These are phyloP conservation scores for Thielaviopsis ethacetica DNA, from an alignment of 2,329 filamentous ascomycete genomes.

Conservation along the genomic window DNA sequence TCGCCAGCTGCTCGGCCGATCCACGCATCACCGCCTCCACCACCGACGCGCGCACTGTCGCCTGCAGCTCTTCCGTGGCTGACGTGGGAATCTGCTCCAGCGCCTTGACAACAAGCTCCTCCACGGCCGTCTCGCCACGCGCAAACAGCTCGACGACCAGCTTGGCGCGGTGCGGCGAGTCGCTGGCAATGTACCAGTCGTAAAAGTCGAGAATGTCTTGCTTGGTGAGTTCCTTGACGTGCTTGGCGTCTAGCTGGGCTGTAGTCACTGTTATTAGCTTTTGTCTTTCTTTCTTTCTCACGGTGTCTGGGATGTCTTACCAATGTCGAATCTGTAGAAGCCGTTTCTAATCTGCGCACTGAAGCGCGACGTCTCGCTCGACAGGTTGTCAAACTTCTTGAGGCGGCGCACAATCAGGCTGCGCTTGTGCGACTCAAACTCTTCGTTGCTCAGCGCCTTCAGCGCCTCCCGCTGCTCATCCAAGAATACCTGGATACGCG, in stretches of 20 bases:
- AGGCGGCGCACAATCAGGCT: constrained; percentile 74
- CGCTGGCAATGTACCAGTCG: constrained; percentile 55
- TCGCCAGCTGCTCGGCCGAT: not conserved
- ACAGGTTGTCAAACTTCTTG: constrained; percentile 84
- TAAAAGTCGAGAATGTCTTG: constrained; percentile 68
- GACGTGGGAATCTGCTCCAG: not conserved
- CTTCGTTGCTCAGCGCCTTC: constrained; percentile 58
- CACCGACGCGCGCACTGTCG: constrained; percentile 8
- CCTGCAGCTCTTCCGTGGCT: constrained; percentile 12
- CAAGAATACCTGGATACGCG: constrained; percentile 75
- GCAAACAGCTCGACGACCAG: constrained; percentile 70
- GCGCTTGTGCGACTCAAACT: constrained; percentile 83
- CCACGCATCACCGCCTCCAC: constrained; percentile 8
- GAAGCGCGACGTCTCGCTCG: constrained; percentile 72
- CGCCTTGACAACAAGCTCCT: constrained; percentile 5
- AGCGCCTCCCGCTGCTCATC: constrained; percentile 48
- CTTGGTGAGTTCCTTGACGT: constrained; percentile 62
- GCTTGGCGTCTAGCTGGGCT: constrained; percentile 62
- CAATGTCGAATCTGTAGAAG: constrained; percentile 75
- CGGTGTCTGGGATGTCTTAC: constrained; percentile 31
- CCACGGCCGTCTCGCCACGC: constrained; percentile 33
- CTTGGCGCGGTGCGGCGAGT: constrained; percentile 61
- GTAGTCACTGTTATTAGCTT: not conserved
- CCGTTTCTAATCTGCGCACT: constrained; percentile 60
- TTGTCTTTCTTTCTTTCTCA: not conserved